A percentile compares a stretch with the other conserved stretches of the same genome.
Evolutionary conservation across 306 rosid genomes (phyloP).

Genomic region (Macrotyloma uniflorum): DNA sequence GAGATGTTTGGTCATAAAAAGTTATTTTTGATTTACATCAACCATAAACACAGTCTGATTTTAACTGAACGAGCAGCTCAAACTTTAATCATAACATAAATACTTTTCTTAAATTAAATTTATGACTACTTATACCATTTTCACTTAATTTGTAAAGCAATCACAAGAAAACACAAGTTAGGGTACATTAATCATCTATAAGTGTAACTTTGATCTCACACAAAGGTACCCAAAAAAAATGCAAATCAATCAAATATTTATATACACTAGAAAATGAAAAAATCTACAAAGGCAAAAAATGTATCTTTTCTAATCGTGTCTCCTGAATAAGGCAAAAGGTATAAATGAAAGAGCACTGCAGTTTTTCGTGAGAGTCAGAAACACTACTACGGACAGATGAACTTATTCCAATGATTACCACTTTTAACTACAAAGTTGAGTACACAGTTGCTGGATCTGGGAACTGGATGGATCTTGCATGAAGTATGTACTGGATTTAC

Average conservation of each 20-base stretch:
- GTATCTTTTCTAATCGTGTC: background rate
- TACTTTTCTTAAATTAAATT: background rate
- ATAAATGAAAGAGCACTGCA: conserved; percentile 18
- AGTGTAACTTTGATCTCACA: background rate
- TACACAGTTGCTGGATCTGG: conserved; percentile 74
- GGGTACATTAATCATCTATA: background rate
- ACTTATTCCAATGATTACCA: conserved; percentile 14
- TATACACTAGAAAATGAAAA: conserved; percentile 27
- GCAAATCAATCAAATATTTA: conserved; percentile 15
- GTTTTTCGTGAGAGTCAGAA: conserved; percentile 30
- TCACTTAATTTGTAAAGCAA: background rate
- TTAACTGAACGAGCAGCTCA: background rate
- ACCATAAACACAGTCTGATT: background rate
- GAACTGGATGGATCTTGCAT: conserved; percentile 58
- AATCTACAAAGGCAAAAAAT: conserved; percentile 8
- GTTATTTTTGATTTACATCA: background rate
- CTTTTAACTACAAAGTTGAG: conserved; percentile 67
- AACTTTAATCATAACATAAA: background rate
- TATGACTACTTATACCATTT: background rate
- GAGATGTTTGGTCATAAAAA: too few species aligned
- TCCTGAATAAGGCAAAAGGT: conserved; percentile 15
- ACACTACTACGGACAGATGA: conserved; percentile 36
- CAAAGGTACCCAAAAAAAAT: background rate
- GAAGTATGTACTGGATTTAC: conserved; percentile 53
- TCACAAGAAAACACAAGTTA: background rate